Evolutionary conservation across 352 stramenopile species (phyloP).

Genomic region (Pythium brassicae): DNA sequence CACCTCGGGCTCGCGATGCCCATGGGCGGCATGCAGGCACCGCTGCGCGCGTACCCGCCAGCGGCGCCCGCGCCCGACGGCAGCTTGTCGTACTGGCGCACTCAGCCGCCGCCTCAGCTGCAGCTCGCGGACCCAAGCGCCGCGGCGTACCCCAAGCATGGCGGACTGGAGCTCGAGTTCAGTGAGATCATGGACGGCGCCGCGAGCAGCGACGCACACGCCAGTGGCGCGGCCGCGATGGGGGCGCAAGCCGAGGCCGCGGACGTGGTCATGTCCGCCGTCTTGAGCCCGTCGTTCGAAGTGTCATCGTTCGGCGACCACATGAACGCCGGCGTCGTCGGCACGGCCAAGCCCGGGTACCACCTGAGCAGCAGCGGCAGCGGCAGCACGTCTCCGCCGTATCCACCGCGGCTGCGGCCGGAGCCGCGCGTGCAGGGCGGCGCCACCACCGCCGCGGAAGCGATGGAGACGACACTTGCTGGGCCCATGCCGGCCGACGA

Average conservation of each 20-base stretch:
- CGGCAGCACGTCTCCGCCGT: constrained; percentile 1
- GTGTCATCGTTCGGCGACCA: constrained; percentile 30
- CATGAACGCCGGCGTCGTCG: constrained; percentile 9
- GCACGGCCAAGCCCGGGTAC: constrained; percentile 5
- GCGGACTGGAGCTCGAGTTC: constrained; percentile 35
- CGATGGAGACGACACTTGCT: neutral
- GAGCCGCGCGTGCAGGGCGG: constrained; percentile 1
- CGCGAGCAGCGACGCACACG: neutral
- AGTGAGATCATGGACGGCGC: constrained; percentile 28
- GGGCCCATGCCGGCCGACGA: neutral
- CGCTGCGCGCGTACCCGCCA: constrained; percentile 20
- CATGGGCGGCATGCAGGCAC: constrained; percentile 24
- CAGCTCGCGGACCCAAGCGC: neutral
- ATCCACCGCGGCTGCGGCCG: constrained; percentile 8
- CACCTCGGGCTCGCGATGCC: constrained; percentile 18
- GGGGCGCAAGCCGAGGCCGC: neutral
- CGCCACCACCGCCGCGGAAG: no score
- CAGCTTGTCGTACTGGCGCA: constrained; percentile 9
- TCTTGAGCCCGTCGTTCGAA: constrained; percentile 32
- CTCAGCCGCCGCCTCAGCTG: neutral
- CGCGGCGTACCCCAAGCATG: constrained; percentile 10
- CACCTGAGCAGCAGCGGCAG: constrained; percentile 4
- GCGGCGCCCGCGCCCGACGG: neutral
- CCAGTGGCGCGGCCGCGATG: neutral
- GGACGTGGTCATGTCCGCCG: constrained; percentile 15